A percentile compares a stretch with the other conserved stretches of the same genome.
Evolutionary conservation across 768 basidiomycete species (phyloP).

Genomic region (Leccinum rimulosum): DNA sequence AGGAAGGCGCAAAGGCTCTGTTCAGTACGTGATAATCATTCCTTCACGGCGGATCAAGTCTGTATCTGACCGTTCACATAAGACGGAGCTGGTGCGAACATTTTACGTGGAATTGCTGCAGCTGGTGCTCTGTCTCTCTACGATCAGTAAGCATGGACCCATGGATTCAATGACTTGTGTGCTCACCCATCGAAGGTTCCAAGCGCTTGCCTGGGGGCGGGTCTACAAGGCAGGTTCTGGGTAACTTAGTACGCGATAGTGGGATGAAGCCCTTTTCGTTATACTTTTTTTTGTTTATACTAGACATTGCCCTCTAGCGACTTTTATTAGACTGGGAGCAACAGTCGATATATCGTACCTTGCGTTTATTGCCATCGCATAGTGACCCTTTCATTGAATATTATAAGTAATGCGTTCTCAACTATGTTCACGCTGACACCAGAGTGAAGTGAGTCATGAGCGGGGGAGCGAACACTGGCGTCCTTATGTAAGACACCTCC

Average conservation of each 20-base stretch:
- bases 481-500: background rate
- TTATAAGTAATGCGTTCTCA: background rate
- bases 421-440: background rate
- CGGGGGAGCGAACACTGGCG: too few species aligned
- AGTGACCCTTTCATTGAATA: background rate
- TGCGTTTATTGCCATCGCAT: background rate
- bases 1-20: conserved; percentile 37
- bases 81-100: conserved; percentile 61
- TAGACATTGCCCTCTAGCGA: background rate
- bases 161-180: background rate
- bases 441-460: background rate
- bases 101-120: conserved; percentile 51
- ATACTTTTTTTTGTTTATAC: background rate
- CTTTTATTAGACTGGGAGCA: background rate
- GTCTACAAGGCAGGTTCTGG: conserved; percentile 49
- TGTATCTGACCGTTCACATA: conserved; percentile 17
- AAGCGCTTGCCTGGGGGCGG: conserved; percentile 53
- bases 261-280: background rate
- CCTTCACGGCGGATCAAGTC: background rate
- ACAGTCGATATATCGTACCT: background rate
- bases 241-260: conserved; percentile 1
- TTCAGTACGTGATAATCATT: conserved; percentile 31
- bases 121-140: conserved; percentile 59
- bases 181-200: conserved; percentile 33
- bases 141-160: conserved; percentile 43